Evolutionary conservation across 2,329 filamentous ascomycete species (phyloP).

Genomic region (Exophiala oligosperma): DNA sequence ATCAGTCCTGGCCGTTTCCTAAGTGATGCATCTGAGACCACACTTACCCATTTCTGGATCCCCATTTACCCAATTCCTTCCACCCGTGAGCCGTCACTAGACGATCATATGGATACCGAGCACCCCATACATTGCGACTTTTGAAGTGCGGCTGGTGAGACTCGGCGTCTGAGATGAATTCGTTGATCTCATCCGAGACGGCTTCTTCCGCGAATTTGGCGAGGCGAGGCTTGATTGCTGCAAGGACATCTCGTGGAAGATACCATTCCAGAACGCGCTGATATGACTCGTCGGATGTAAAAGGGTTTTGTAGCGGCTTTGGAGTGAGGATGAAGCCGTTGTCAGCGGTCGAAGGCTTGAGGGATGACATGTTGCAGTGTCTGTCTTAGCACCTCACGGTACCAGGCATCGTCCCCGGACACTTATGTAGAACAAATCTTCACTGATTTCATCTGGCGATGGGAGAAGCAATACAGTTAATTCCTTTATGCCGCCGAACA

Average conservation of each 20-base stretch:
- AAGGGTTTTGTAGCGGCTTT: conserved; percentile 25
- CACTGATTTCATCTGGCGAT: neutral
- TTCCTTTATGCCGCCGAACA: neutral
- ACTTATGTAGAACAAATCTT: neutral
- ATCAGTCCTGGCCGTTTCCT: neutral
- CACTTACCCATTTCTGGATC: conserved; percentile 32
- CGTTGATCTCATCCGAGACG: conserved; percentile 32
- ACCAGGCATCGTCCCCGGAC: neutral
- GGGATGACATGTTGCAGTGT: neutral
- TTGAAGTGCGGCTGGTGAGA: conserved; percentile 31
- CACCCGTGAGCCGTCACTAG: conserved; percentile 31
- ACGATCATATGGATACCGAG: conserved; percentile 26
- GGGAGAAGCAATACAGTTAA: neutral
- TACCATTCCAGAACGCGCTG: conserved; percentile 28
- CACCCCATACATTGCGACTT: conserved; percentile 32
- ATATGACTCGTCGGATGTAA: conserved; percentile 24
- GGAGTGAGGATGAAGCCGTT: conserved; percentile 26
- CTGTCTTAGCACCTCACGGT: neutral
- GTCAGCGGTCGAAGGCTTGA: conserved; percentile 22
- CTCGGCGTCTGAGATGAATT: conserved; percentile 30
- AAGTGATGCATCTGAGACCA: neutral
- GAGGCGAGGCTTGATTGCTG: conserved; percentile 45
- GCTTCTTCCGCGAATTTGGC: conserved; percentile 34
- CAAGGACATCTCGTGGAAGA: conserved; percentile 52
- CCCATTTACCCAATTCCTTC: conserved; percentile 38